Evolutionary conservation across 805 yeast genomes (phyloP).

Genomic region (Suhomyces faveliae): DNA sequence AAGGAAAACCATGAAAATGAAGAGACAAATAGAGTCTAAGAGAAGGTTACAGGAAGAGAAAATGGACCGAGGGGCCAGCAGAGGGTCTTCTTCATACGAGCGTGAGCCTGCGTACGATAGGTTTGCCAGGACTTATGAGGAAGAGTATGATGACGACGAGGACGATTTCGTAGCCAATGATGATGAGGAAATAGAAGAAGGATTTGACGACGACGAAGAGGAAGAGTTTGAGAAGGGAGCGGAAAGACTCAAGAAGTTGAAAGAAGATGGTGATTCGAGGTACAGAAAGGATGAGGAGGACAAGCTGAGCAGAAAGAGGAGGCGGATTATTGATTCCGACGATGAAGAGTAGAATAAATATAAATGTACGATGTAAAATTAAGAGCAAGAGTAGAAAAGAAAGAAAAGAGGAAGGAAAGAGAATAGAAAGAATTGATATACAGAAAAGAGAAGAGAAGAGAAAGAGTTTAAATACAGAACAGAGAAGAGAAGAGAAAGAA

Average conservation of each 20-base stretch:
- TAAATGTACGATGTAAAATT: background rate
- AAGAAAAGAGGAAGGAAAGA: background rate
- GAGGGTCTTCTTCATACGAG: constrained; percentile 13
- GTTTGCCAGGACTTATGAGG: constrained; percentile 37
- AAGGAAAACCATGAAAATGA: constrained; percentile 54
- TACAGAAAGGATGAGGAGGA: constrained; percentile 39
- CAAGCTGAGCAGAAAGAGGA: constrained; percentile 38
- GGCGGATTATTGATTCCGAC: constrained; percentile 50
- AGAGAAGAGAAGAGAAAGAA: no score
- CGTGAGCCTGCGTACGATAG: constrained; percentile 39
- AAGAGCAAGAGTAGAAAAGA: background rate
- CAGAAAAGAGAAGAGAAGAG: no score
- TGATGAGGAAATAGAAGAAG: constrained; percentile 32
- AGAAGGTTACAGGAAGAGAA: constrained; percentile 60
- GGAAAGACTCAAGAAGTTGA: constrained; percentile 54
- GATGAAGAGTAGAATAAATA: constrained; percentile 43
- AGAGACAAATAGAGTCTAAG: constrained; percentile 63
- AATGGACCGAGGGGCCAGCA: constrained; percentile 45
- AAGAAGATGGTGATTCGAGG: constrained; percentile 54
- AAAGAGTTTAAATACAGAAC: no score
- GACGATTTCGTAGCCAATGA: constrained; percentile 47
- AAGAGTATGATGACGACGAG: constrained; percentile 35
- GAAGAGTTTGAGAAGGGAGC: constrained; percentile 55
- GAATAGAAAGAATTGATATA: no score
- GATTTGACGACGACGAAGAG: constrained; percentile 39